Conservation (phyloP, 2,329 filamentous ascomycete genomes). For the Rasamsonia emersonii region DNA sequence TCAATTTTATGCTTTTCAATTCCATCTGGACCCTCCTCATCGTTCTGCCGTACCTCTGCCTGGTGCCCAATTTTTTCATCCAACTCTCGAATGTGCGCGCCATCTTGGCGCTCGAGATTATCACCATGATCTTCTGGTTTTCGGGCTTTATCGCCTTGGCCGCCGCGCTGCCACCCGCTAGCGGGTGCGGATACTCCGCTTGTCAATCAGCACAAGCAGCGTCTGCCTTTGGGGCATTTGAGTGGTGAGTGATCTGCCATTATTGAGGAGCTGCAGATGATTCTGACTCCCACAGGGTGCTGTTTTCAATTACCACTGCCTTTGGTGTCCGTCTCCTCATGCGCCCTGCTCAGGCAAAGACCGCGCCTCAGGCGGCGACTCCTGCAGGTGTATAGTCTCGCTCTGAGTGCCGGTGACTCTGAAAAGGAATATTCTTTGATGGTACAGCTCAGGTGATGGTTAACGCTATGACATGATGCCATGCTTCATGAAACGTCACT, state of each 20-base stretch:
- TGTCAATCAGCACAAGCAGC: constrained; percentile 53
- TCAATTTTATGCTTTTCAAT: constrained; percentile 75
- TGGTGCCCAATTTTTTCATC: constrained; percentile 57
- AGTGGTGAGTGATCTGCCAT: constrained; percentile 34
- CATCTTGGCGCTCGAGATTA: constrained; percentile 57
- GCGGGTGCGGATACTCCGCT: constrained; percentile 35
- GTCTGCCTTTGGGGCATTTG: constrained; percentile 40
- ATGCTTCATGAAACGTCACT: too few species aligned
- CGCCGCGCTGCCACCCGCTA: constrained; percentile 40
- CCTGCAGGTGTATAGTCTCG: too few species aligned
- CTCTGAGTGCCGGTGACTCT: too few species aligned
- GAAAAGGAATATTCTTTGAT: too few species aligned
- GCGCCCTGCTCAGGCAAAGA: neutral
- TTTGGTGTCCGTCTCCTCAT: constrained; percentile 6
- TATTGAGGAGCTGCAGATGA: constrained; percentile 3
- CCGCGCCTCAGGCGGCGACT: neutral
- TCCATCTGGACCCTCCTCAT: constrained; percentile 67
- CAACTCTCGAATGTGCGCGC: constrained; percentile 55
- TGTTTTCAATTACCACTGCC: constrained; percentile 8
- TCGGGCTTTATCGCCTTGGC: constrained; percentile 72
- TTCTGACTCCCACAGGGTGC: constrained; percentile 1
- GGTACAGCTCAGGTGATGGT: too few species aligned
- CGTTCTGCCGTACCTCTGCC: constrained; percentile 57
- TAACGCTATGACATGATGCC: too few species aligned
- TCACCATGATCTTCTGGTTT: constrained; percentile 87